Evolutionary conservation across 1,284 basidiomycete genomes (phyloP), one percentile per base, ranked within the genome.

Genomic region (Fistulina hepatica): DNA sequence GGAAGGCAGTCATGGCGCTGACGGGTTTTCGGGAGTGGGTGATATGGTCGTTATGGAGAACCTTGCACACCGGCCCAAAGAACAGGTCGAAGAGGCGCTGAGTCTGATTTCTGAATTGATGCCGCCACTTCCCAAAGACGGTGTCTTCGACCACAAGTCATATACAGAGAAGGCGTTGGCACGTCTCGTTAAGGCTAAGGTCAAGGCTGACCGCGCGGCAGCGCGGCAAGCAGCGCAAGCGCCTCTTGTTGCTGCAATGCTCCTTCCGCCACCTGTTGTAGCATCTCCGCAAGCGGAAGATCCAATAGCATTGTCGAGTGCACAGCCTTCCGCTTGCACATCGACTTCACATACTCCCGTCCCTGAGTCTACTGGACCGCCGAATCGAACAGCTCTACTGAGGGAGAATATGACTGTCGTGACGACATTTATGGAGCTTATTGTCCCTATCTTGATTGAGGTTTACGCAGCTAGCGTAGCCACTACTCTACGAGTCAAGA

Each of bases 1-100:
- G 1, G 65, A 67, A 13, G 63, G 67, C 25, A 63, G 59, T 24
- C 68, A 67, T 23, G 63, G 69, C 30, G 81, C 82, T 49, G 75
- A 83, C 52, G 81, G 81, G 12, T 69, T 66, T 42, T 71, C 73
- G 2, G 84, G 88, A 16, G 59, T 92, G 6, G 85, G 86, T 4
- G 93, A 97, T 56, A 93, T 97, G 88, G 85, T 89, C 6, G 88
- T 98, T 23, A 88, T 97, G 76, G 90, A 97, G 61, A 97, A 94
- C 56, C 65, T 98, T 23, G 91, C 92, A 0, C 91, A 97, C 57
- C 73, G 92, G 25, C 88, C 94, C 8, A 97, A 97, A 62, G 94
- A 97, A 48, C 92, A 95, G 56, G 76, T 97, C 5, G 91, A 95
- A 59, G 92, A 97, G 60, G 80, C 86, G 0, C 64, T 97, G 19